Conservation (phyloP, 148 eudicot species). For the Fagopyrum homotropicum region DNA sequence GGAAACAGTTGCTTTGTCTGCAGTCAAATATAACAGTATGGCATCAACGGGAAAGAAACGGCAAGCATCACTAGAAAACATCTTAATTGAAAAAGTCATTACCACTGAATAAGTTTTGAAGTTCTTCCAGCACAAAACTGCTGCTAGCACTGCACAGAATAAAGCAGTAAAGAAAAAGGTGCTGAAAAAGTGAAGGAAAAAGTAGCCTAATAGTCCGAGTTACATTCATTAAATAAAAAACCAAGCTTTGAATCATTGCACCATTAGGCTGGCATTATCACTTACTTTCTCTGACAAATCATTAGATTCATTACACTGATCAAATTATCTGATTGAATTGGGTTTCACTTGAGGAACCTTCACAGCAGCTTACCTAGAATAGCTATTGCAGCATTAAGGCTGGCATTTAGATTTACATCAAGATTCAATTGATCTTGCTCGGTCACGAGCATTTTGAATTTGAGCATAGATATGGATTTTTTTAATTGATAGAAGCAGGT, state of each 20-base stretch:
- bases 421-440: not conserved
- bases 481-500: not conserved
- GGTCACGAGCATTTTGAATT: not conserved
- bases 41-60: not conserved
- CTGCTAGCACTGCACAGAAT: slow-evolving; percentile 53
- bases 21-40: slow-evolving; percentile 13
- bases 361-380: not conserved
- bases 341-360: not conserved
- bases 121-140: slow-evolving; percentile 52
- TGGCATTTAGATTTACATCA: not conserved
- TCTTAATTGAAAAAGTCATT: slow-evolving; percentile 4
- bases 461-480: not conserved
- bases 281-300: not conserved
- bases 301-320: not conserved
- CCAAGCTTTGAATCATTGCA: too few relatives aligned
- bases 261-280: not conserved
- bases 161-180: slow-evolving; percentile 10
- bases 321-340: not conserved
- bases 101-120: slow-evolving; percentile 28
- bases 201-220: not conserved
- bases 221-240: not conserved
- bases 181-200: not conserved
- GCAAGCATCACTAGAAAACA: not conserved
- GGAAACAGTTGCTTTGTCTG: slow-evolving; percentile 75
- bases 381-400: not conserved